Conservation (phyloP, 2,329 filamentous ascomycete species). For the Pseudocercospora macadamiae region DNA sequence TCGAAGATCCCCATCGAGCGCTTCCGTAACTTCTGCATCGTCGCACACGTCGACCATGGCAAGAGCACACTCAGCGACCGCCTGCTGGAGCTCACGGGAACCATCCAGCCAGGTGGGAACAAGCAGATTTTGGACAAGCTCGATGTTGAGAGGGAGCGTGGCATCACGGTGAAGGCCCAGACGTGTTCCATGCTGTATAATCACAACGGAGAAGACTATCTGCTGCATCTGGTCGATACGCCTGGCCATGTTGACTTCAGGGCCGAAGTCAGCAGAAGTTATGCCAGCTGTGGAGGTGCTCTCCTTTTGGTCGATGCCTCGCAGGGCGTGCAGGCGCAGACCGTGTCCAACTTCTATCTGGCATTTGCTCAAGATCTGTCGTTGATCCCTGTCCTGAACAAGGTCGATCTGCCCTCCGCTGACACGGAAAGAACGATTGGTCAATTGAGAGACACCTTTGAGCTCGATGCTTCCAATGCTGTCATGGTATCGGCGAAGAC, state of each 20-base stretch:
- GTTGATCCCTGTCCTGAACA: conserved; percentile 92
- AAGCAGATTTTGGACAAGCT: conserved; percentile 97
- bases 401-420: conserved; percentile 88
- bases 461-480: conserved; percentile 76
- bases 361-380: conserved; percentile 89
- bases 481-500: conserved; percentile 90
- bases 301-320: conserved; percentile 92
- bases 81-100: conserved; percentile 89
- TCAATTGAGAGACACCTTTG: conserved; percentile 84
- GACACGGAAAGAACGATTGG: conserved; percentile 83
- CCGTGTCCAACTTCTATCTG: conserved; percentile 97
- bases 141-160: conserved; percentile 92
- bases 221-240: conserved; percentile 94
- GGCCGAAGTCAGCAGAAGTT: conserved; percentile 92
- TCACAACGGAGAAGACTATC: conserved; percentile 80
- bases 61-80: conserved; percentile 95
- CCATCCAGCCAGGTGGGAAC: conserved; percentile 81
- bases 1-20: conserved; percentile 75
- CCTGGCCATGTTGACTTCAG: conserved; percentile 97
- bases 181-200: conserved; percentile 98
- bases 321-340: conserved; percentile 96
- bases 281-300: conserved; percentile 93
- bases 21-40: conserved; percentile 96
- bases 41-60: conserved; percentile 97
- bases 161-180: conserved; percentile 98